Evolutionary conservation across 2,329 filamentous ascomycete species (phyloP).

Genomic region (Botrytis aclada): DNA sequence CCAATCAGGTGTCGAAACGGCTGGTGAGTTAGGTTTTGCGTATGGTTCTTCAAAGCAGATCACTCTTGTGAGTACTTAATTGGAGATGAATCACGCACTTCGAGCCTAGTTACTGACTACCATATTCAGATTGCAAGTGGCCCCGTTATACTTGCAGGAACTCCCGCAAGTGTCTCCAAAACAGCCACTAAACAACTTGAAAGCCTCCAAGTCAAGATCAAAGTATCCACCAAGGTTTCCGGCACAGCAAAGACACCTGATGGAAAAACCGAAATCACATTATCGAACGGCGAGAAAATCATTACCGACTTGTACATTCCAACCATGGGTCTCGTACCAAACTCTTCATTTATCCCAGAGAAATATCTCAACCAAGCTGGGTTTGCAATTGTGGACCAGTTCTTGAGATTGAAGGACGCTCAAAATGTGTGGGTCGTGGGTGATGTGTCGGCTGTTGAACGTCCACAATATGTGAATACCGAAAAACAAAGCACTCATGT

Average conservation of each 20-base stretch:
- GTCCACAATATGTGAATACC: slow-evolving; percentile 27
- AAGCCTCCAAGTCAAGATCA: slow-evolving; percentile 51
- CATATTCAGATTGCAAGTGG: slow-evolving; percentile 32
- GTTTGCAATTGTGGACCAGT: slow-evolving; percentile 51
- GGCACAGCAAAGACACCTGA: slow-evolving; percentile 39
- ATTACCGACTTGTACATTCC: slow-evolving; percentile 55
- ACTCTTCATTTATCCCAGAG: slow-evolving; percentile 51
- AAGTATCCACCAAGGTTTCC: slow-evolving; percentile 44
- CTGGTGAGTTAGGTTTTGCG: slow-evolving; percentile 37
- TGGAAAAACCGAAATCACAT: slow-evolving; percentile 49
- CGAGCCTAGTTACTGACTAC: background rate
- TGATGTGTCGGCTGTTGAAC: slow-evolving; percentile 31
- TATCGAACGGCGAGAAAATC: slow-evolving; percentile 49
- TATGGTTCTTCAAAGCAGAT: slow-evolving; percentile 35
- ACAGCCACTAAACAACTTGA: slow-evolving; percentile 44
- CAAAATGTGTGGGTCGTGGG: slow-evolving; percentile 36
- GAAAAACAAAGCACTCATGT: slow-evolving; percentile 30
- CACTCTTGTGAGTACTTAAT: slow-evolving; percentile 33
- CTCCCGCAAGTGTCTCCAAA: slow-evolving; percentile 28
- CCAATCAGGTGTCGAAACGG: slow-evolving; percentile 32
- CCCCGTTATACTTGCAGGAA: slow-evolving; percentile 35
- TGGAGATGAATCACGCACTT: slow-evolving; percentile 24
- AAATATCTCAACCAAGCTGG: slow-evolving; percentile 45
- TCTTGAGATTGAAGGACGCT: slow-evolving; percentile 46
- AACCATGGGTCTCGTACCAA: slow-evolving; percentile 54